Conservation (phyloP, 768 basidiomycete genomes). For the Lyophyllum shimeji region DNA sequence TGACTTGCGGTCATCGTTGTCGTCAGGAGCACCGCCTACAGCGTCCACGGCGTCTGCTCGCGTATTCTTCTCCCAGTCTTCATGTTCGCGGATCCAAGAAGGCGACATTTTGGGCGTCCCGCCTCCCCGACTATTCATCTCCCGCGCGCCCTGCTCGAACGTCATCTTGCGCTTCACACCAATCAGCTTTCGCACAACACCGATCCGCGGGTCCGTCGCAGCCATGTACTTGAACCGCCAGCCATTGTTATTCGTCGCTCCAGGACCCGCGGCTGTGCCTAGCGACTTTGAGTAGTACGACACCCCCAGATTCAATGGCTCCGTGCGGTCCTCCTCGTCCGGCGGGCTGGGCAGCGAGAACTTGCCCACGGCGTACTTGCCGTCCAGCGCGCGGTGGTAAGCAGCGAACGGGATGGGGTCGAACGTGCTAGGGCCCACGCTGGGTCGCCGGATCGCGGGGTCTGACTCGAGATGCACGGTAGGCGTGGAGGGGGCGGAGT, state of each 20-base stretch:
- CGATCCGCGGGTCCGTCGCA: constrained; percentile 70
- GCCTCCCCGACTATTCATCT: constrained; percentile 2
- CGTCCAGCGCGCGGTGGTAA: constrained; percentile 62
- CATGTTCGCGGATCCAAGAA: constrained; percentile 45
- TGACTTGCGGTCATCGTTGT: constrained; percentile 29
- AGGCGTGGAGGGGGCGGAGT: constrained; percentile 53
- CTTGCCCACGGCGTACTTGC: constrained; percentile 75
- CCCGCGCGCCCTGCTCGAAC: constrained; percentile 33
- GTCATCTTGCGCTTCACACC: constrained; percentile 66
- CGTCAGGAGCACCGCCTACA: constrained; percentile 12
- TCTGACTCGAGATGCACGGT: constrained; percentile 44
- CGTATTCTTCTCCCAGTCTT: constrained; percentile 43
- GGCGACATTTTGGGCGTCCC: constrained; percentile 31
- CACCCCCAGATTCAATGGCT: neutral
- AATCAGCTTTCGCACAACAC: constrained; percentile 64
- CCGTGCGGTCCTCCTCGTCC: constrained; percentile 33
- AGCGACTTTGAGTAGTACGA: neutral
- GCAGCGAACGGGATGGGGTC: constrained; percentile 76
- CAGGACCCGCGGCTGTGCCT: neutral
- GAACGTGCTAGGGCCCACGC: constrained; percentile 36
- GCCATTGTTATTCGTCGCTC: constrained; percentile 11
- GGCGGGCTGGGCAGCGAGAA: constrained; percentile 69
- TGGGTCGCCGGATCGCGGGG: constrained; percentile 21
- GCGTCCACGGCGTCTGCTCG: neutral
- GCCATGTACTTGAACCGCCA: constrained; percentile 59